A percentile compares a stretch with the other conserved stretches of the same genome.
Evolutionary conservation across 345 rosid genomes (phyloP).

Genomic region (Eutrema heterophyllum): DNA sequence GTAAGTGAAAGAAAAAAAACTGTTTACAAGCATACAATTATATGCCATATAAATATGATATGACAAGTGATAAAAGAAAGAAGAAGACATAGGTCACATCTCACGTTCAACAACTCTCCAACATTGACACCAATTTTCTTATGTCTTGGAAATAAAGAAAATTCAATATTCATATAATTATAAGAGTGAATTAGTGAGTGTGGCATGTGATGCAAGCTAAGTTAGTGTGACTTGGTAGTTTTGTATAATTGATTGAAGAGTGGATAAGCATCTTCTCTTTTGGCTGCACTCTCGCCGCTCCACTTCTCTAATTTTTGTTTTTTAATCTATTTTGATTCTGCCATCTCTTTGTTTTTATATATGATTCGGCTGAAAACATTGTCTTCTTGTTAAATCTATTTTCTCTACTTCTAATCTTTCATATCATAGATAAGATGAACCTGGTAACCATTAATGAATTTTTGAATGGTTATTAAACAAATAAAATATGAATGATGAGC

Average conservation of each 20-base stretch:
- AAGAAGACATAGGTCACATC: conserved; percentile 29
- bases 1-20: neutral
- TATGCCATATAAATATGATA: conserved; percentile 16
- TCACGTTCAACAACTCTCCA: conserved; percentile 34
- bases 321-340: neutral
- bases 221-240: conserved; percentile 31
- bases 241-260: conserved; percentile 23
- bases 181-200: conserved; percentile 8
- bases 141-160: conserved; percentile 4
- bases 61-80: conserved; percentile 27
- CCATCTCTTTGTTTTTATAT: conserved; percentile 4
- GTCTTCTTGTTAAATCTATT: neutral
- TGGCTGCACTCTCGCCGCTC: conserved; percentile 34
- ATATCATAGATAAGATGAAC: conserved; percentile 1
- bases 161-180: conserved; percentile 13
- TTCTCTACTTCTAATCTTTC: neutral
- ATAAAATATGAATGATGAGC: conserved; percentile 6
- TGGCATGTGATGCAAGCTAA: conserved; percentile 37
- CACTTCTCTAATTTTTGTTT: conserved; percentile 3
- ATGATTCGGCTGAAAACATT: neutral
- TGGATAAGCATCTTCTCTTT: conserved; percentile 33
- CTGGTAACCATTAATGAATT: neutral
- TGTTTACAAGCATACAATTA: conserved; percentile 13
- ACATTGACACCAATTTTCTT: conserved; percentile 24
- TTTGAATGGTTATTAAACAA: neutral